Percentiles rank a stretch among this genome's conserved stretches.
phyloP scores from a whole-genome alignment of 1,284 basidiomycete genomes.

The Malassezia restricta region DNA sequence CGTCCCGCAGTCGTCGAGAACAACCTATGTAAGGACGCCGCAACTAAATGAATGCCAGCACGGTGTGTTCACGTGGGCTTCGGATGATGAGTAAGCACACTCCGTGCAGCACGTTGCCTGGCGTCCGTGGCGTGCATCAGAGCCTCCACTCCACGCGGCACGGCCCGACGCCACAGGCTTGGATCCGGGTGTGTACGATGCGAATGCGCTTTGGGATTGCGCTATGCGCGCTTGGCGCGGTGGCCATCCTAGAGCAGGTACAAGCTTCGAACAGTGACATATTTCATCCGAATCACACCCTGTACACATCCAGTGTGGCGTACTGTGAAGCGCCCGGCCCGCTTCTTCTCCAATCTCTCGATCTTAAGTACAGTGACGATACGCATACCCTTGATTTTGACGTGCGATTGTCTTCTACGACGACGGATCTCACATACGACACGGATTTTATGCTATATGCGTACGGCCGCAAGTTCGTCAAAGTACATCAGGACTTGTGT shows the following conservation, averaged over 20 bases:
- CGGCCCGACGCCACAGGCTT: too few relatives aligned
- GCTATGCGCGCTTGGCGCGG: too few relatives aligned
- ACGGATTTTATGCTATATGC: conserved; percentile 33
- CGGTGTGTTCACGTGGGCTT: background rate
- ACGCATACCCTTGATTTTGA: conserved; percentile 34
- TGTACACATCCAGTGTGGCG: conserved; percentile 32
- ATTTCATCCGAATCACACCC: background rate
- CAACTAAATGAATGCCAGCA: background rate
- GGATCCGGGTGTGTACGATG: too few relatives aligned
- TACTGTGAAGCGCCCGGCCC: conserved; percentile 39
- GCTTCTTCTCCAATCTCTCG: conserved; percentile 32
- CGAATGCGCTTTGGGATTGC: too few relatives aligned
- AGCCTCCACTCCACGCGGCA: too few relatives aligned
- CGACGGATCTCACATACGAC: conserved; percentile 21
- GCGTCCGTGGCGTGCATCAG: too few relatives aligned
- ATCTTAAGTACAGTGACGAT: conserved; percentile 25
- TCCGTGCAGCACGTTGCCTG: too few relatives aligned
- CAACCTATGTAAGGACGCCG: background rate
- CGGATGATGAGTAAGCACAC: too few relatives aligned
- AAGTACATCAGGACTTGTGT: conserved; percentile 39
- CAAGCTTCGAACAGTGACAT: too few relatives aligned
- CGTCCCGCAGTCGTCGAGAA: background rate
- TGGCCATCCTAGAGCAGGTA: too few relatives aligned
- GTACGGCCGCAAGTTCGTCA: conserved; percentile 38
- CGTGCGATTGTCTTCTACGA: conserved; percentile 32